Evolutionary conservation across 768 basidiomycete species (phyloP).

Genomic region (Mycena floridula): DNA sequence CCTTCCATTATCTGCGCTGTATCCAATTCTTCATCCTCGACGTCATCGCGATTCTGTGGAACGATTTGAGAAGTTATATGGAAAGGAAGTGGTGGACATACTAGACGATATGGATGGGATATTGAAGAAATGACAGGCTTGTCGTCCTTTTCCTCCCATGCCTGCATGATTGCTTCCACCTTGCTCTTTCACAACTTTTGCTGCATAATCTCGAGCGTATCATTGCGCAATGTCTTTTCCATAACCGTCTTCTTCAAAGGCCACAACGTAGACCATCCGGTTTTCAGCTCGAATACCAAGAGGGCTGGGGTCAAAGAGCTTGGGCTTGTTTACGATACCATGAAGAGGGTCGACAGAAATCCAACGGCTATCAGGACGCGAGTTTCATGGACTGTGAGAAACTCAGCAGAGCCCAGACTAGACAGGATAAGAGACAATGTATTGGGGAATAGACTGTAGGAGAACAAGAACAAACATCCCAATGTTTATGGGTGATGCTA

Average conservation of each 20-base stretch:
- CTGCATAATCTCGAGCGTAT: slow-evolving; percentile 77
- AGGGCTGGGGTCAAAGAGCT: slow-evolving; percentile 71
- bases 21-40: slow-evolving; percentile 87
- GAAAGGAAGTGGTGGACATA: slow-evolving; percentile 36
- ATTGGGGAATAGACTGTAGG: too few species aligned
- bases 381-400: too few species aligned
- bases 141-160: slow-evolving; percentile 47
- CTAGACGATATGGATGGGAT: slow-evolving; percentile 76
- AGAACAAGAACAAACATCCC: too few species aligned
- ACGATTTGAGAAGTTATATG: slow-evolving; percentile 13
- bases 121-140: slow-evolving; percentile 68
- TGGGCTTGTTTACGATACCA: slow-evolving; percentile 71
- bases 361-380: slow-evolving; percentile 87
- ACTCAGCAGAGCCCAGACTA: too few species aligned
- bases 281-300: slow-evolving; percentile 54
- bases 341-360: slow-evolving; percentile 88
- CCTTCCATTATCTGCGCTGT: slow-evolving; percentile 75
- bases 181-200: slow-evolving; percentile 75
- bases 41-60: slow-evolving; percentile 78
- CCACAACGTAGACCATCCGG: slow-evolving; percentile 88
- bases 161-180: slow-evolving; percentile 40
- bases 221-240: slow-evolving; percentile 88
- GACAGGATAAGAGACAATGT: too few species aligned
- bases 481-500: too few species aligned
- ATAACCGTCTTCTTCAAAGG: slow-evolving; percentile 90